Evolutionary conservation across 2,329 filamentous ascomycete species (phyloP).

Genomic region (Leptographium lundbergii): DNA sequence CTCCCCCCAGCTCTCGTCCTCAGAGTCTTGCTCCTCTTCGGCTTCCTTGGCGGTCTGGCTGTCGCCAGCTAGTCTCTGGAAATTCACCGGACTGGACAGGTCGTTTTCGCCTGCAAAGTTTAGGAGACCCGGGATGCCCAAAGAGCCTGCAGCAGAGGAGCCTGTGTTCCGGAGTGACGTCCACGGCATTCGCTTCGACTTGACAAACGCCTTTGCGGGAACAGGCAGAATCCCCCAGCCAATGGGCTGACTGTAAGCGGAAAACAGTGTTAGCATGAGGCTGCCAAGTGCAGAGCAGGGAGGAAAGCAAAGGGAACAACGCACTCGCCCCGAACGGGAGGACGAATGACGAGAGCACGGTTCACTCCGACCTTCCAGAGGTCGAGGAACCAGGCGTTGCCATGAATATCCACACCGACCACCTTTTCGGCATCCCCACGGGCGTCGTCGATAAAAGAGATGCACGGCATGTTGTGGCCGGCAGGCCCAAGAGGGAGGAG

Average conservation of each 20-base stretch:
- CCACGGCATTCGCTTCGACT: not conserved
- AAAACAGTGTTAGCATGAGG: not conserved
- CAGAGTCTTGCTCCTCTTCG: not conserved
- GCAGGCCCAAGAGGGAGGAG: conserved; percentile 26
- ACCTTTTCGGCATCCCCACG: conserved; percentile 36
- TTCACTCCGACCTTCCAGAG: conserved; percentile 32
- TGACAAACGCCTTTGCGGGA: not conserved
- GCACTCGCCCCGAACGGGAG: not conserved
- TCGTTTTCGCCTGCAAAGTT: not conserved
- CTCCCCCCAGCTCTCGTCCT: not conserved
- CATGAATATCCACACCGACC: conserved; percentile 37
- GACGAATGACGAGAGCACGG: not conserved
- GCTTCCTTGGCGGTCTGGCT: not conserved
- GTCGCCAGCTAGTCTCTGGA: too few relatives aligned
- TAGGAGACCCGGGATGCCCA: not conserved
- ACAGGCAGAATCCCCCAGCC: conserved; percentile 1
- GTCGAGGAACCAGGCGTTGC: conserved; percentile 34
- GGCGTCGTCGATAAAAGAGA: conserved; percentile 35
- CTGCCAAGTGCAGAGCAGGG: too few relatives aligned
- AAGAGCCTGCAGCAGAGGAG: not conserved
- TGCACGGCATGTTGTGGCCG: conserved; percentile 37
- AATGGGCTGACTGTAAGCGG: not conserved
- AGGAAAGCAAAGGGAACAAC: too few relatives aligned
- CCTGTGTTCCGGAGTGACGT: too few relatives aligned
- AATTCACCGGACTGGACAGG: not conserved